These are phyloP conservation scores for Rubia peregrina DNA, from an alignment of 305 asterid species.

Conservation along the genomic window DNA sequence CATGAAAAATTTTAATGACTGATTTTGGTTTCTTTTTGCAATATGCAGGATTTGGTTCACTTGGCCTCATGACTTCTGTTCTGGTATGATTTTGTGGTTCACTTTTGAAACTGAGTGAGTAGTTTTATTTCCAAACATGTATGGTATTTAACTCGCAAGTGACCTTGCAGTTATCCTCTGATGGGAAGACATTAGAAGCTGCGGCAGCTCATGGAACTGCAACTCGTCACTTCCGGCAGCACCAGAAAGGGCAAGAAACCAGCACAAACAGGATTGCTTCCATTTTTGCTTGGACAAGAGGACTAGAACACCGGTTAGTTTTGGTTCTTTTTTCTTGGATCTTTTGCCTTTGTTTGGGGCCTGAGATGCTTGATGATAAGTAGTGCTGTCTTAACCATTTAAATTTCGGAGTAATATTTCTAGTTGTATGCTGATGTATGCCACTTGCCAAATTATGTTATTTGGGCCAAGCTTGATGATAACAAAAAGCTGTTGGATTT, in stretches of 20 bases:
- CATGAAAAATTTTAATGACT: background rate
- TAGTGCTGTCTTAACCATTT: background rate
- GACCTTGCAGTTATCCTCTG: constrained; percentile 67
- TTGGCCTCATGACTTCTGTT: constrained; percentile 88
- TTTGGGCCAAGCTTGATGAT: constrained; percentile 74
- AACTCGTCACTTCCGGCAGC: constrained; percentile 78
- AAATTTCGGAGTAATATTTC: background rate
- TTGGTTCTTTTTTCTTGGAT: constrained; percentile 11
- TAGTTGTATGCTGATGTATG: background rate
- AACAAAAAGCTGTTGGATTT: constrained; percentile 56
- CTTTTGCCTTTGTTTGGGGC: background rate
- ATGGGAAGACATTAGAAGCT: constrained; percentile 83
- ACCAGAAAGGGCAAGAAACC: constrained; percentile 90
- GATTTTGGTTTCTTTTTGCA: constrained; percentile 13
- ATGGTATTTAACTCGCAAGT: constrained; percentile 3
- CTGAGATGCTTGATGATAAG: background rate
- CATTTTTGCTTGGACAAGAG: constrained; percentile 92
- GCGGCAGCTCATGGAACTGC: constrained; percentile 99
- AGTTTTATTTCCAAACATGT: background rate
- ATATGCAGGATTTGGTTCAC: constrained; percentile 79
- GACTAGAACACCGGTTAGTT: constrained; percentile 72
- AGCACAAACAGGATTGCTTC: constrained; percentile 94
- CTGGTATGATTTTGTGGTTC: constrained; percentile 39
- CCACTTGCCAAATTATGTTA: background rate
- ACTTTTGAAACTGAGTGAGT: background rate